Evolutionary conservation across 805 yeast species (phyloP).

Genomic region (Wickerhamiella slavikovae): DNA sequence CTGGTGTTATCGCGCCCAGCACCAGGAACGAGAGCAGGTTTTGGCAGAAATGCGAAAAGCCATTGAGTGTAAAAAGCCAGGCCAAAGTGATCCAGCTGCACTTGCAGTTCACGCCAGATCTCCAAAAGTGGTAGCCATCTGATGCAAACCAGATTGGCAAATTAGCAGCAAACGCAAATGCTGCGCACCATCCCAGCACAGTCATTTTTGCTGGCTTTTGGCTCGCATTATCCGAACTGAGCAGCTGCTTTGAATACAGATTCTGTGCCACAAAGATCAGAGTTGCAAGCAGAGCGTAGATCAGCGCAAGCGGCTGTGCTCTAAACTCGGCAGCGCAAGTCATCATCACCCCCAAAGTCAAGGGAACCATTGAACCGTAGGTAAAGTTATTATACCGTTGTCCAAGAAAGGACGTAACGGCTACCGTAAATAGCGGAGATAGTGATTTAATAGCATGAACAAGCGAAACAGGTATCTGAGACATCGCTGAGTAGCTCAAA

Average conservation of each 20-base stretch:
- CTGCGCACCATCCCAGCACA: slow-evolving; percentile 58
- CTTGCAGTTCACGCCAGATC: slow-evolving; percentile 5
- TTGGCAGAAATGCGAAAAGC: slow-evolving; percentile 60
- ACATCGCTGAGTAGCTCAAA: slow-evolving; percentile 79
- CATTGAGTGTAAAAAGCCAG: slow-evolving; percentile 36
- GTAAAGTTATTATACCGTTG: slow-evolving; percentile 41
- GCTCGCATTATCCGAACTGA: slow-evolving; percentile 24
- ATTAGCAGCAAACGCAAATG: slow-evolving; percentile 48
- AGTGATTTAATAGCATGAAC: slow-evolving; percentile 89
- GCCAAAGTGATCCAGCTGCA: slow-evolving; percentile 18
- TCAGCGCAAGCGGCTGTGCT: slow-evolving; percentile 38
- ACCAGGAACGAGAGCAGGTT: slow-evolving; percentile 65
- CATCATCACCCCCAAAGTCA: slow-evolving; percentile 69
- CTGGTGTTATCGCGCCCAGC: slow-evolving; percentile 61
- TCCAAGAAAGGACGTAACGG: slow-evolving; percentile 42
- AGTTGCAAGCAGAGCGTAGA: slow-evolving; percentile 47
- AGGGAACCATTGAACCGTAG: slow-evolving; percentile 58
- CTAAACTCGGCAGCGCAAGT: slow-evolving; percentile 24
- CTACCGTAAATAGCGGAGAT: slow-evolving; percentile 74
- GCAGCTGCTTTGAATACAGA: slow-evolving; percentile 65
- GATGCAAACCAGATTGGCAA: slow-evolving; percentile 50
- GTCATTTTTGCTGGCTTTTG: slow-evolving; percentile 58
- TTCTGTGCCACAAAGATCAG: slow-evolving; percentile 68
- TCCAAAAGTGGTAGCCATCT: slow-evolving; percentile 24
- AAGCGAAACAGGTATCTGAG: slow-evolving; percentile 77